A percentile compares a stretch with the other conserved stretches of the same genome.
Conservation (phyloP, 2,329 filamentous ascomycete genomes). For the Cercospora sojina region DNA sequence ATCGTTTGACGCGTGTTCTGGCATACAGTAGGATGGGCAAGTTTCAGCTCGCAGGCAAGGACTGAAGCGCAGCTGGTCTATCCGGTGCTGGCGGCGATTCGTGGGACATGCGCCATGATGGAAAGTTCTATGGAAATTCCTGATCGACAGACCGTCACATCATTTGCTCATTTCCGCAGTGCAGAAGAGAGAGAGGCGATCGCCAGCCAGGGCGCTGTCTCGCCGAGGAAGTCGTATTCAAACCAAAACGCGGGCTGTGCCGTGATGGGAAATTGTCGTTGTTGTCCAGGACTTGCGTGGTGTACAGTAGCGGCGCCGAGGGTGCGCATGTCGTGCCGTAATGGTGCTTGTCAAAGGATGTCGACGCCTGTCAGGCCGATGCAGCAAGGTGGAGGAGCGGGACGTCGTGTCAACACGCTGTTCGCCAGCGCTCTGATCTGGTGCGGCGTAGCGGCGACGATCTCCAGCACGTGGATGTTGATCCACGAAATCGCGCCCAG, state of each 20-base stretch:
- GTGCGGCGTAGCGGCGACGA: slow-evolving; percentile 9
- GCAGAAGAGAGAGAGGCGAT: background rate
- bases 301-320: background rate
- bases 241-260: background rate
- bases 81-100: background rate
- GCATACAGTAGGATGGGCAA: background rate
- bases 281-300: background rate
- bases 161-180: slow-evolving; percentile 1
- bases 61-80: background rate
- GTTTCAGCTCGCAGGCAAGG: background rate
- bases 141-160: background rate
- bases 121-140: background rate
- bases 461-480: slow-evolving; percentile 10
- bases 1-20: background rate
- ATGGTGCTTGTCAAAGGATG: slow-evolving; percentile 4
- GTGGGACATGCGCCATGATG: background rate
- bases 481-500: background rate
- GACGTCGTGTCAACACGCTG: slow-evolving; percentile 16
- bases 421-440: slow-evolving; percentile 14
- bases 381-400: slow-evolving; percentile 15
- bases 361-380: slow-evolving; percentile 1
- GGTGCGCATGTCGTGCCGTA: background rate
- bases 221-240: background rate
- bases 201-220: background rate
- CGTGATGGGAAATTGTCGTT: background rate